Evolutionary conservation across 148 eudicot species (phyloP).

Genomic region (Amaranthus palmeri): DNA sequence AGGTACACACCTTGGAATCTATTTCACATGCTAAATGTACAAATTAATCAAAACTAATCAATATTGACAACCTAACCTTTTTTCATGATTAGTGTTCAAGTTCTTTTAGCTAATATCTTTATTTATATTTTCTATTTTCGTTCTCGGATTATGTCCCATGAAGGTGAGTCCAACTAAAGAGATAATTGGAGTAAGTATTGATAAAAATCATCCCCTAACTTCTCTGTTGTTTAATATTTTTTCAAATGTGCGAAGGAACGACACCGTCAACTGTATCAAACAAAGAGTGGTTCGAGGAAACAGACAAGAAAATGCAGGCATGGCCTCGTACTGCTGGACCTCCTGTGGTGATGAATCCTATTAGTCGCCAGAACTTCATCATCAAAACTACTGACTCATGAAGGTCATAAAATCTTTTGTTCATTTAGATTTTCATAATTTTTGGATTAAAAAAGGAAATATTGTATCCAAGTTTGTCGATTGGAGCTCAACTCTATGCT

Average conservation of each 20-base stretch:
- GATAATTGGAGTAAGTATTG: too few species aligned
- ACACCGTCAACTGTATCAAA: conserved; percentile 32
- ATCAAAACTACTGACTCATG: conserved; percentile 33
- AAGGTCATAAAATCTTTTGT: conserved; percentile 19
- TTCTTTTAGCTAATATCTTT: background rate
- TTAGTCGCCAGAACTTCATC: conserved; percentile 46
- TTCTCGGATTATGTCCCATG: too few species aligned
- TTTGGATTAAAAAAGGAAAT: background rate
- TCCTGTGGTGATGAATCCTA: conserved; percentile 46
- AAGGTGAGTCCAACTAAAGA: too few species aligned
- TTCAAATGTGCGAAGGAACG: conserved; percentile 24
- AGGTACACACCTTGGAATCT: too few species aligned
- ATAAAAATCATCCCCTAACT: too few species aligned
- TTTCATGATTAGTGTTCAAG: background rate
- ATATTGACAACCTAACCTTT: too few species aligned
- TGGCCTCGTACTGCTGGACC: conserved; percentile 53
- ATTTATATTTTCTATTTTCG: too few species aligned
- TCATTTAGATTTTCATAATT: background rate
- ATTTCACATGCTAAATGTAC: too few species aligned
- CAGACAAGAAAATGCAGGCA: conserved; percentile 40
- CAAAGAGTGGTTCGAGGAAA: conserved; percentile 41
- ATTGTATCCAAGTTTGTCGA: conserved; percentile 11
- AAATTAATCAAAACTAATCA: background rate
- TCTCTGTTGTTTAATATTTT: too few species aligned
- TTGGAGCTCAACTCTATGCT: background rate